A percentile compares a stretch with the other conserved stretches of the same genome.
Evolutionary conservation across 179 eudicot genomes (phyloP).

Genomic region (Gypsophila paniculata): DNA sequence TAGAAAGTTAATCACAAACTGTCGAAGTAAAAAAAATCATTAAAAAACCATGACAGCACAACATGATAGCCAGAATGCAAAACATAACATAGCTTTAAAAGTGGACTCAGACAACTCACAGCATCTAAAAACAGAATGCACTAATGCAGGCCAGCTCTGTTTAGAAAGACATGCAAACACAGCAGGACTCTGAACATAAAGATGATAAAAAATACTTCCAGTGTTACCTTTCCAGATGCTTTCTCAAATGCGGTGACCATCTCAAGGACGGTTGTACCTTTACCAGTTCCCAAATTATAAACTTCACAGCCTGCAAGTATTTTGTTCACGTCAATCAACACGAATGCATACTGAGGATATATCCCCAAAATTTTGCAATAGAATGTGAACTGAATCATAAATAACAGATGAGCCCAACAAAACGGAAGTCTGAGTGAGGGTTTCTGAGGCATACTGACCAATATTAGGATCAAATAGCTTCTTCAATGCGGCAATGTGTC

Average conservation of each 20-base stretch:
- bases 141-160: background rate
- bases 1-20: background rate
- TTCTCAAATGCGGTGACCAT: constrained; percentile 98
- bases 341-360: background rate
- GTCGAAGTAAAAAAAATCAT: background rate
- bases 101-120: background rate
- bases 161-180: background rate
- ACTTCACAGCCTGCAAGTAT: constrained; percentile 79
- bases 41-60: background rate
- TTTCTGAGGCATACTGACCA: constrained; percentile 36
- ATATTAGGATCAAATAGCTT: constrained; percentile 63
- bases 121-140: background rate
- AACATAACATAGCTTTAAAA: background rate
- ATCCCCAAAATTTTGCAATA: background rate
- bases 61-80: background rate
- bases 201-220: background rate
- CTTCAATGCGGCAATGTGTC: constrained; percentile 79
- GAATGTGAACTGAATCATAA: background rate
- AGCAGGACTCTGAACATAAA: background rate
- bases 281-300: constrained; percentile 93
- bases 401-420: background rate
- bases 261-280: constrained; percentile 91
- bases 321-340: background rate
- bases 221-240: constrained; percentile 87
- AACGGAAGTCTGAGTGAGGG: background rate